These are phyloP conservation scores for Glaciozyma antarctica DNA, from an alignment of 768 basidiomycete genomes.

Conservation along the genomic window DNA sequence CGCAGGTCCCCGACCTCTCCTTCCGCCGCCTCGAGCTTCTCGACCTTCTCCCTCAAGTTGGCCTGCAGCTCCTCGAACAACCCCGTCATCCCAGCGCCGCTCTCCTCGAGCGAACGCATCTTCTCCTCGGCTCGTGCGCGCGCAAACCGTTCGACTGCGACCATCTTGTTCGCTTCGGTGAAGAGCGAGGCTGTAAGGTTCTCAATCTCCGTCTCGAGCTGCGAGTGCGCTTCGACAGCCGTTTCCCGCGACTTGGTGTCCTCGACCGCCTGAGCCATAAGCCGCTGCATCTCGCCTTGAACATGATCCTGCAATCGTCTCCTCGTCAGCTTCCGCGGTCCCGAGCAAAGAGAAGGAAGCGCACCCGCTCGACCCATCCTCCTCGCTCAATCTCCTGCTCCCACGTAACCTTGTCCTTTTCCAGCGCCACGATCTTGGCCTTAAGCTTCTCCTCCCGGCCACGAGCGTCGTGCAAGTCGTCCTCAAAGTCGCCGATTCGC, in stretches of 20 bases:
- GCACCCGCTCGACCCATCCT: conserved; percentile 72
- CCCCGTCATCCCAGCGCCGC: conserved; percentile 27
- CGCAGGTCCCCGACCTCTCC: conserved; percentile 16
- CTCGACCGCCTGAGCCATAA: conserved; percentile 92
- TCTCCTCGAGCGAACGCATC: conserved; percentile 31
- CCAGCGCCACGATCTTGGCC: conserved; percentile 64
- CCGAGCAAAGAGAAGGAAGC: neutral
- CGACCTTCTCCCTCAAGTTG: conserved; percentile 26
- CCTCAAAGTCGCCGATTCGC: conserved; percentile 83
- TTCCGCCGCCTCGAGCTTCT: conserved; percentile 27
- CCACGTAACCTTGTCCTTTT: conserved; percentile 76
- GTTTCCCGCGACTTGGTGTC: conserved; percentile 84
- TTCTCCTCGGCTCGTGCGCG: conserved; percentile 43
- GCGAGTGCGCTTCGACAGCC: conserved; percentile 66
- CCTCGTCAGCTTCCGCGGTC: neutral
- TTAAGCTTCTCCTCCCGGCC: conserved; percentile 53
- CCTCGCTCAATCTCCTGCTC: conserved; percentile 83
- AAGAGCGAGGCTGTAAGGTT: conserved; percentile 86
- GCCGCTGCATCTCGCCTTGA: conserved; percentile 75
- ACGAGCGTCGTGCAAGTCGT: conserved; percentile 63
- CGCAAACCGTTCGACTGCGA: conserved; percentile 73
- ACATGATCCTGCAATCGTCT: conserved; percentile 49
- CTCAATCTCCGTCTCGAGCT: conserved; percentile 87
- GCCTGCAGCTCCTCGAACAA: conserved; percentile 31
- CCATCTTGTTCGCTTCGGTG: conserved; percentile 91